Base-by-base conservation (phyloP, 176 grass and related monocot genomes). In the Aegilops tauschii region DNA sequence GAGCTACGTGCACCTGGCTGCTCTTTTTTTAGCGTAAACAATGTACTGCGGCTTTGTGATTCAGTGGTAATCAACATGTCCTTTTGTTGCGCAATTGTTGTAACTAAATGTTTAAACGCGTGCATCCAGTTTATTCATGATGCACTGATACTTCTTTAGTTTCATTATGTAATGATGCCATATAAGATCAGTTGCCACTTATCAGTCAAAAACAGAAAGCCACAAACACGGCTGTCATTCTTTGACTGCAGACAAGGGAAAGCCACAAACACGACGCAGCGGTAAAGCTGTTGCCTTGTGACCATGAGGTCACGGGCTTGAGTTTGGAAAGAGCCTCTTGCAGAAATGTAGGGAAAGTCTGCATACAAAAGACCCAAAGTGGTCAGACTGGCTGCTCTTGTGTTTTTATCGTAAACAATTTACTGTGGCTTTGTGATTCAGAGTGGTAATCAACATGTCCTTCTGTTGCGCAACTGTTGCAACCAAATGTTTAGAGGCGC, bases 181-280 rank as follows among this genome's bases (percentile, higher is more conserved):
- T 35, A 47, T 39, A n/a, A 45, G 29, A 70, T n/a, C 20, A 61
- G 81, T 42, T 83, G 23, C 81, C 68, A 73, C 49, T 72, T 44
- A 73, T 68, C 82, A 45, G 25, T 52, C 28, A 69, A 81, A 31
- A 45, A 64, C 79, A 64, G 82, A 44, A 62, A 45, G 54, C 54
- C 54, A 58, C 54, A 58, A 58, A 58, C 27, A 5, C 17, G 20
- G n/a, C 44, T 74, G 6, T 83, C 4, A 69, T 6, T 69, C 82
- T 49, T 42, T 39, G 32, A 9, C 5, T 61, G 5, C 9, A 83
- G 34, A 62, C 21, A 73, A 30, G 25, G 72, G 13, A 30, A 49
- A 47, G 44, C 44, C 44, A 47, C 44, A 47, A 47, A 47, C 44
- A 47, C 12, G 44, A 47, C 11, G 11, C 11, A 47, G 44, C 44